phyloP scores from a whole-genome alignment of 2,329 filamentous ascomycete genomes.

The Clarireedia homoeocarpa region DNA sequence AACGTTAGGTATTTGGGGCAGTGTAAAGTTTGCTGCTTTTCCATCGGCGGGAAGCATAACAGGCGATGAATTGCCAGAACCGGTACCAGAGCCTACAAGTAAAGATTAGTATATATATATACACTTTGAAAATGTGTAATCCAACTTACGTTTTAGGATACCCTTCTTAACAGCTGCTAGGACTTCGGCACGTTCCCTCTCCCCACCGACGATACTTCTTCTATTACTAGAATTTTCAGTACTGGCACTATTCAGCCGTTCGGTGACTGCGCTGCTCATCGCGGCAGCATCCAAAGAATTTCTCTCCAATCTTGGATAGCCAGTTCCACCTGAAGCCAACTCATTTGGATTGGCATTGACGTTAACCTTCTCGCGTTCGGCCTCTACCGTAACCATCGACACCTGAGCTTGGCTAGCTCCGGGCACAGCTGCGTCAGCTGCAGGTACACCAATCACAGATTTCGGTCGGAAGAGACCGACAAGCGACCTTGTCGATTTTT shows the following conservation, averaged over 20 bases:
- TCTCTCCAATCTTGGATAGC: constrained; percentile 76
- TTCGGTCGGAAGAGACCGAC: constrained; percentile 94
- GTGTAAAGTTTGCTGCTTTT: constrained; percentile 44
- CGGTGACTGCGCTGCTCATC: constrained; percentile 34
- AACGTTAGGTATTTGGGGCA: constrained; percentile 54
- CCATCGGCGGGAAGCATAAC: constrained; percentile 53
- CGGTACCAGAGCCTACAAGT: constrained; percentile 32
- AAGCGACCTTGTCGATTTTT: constrained; percentile 82
- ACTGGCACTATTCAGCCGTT: constrained; percentile 47
- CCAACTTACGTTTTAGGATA: constrained; percentile 75
- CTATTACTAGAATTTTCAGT: constrained; percentile 57
- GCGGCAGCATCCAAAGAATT: constrained; percentile 67
- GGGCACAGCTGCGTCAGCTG: constrained; percentile 57
- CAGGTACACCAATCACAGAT: constrained; percentile 72
- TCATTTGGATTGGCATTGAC: constrained; percentile 63
- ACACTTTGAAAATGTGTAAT: background rate
- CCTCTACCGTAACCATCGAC: constrained; percentile 93
- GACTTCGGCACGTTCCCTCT: constrained; percentile 84
- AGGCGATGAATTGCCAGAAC: constrained; percentile 60
- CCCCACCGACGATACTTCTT: constrained; percentile 86
- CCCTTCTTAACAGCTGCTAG: constrained; percentile 90
- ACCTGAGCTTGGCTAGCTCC: constrained; percentile 75
- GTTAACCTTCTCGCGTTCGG: constrained; percentile 74
- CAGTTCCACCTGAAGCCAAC: constrained; percentile 63
- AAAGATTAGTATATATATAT: constrained; percentile 25